These are phyloP conservation scores for Boletus semigastroideus DNA, from an alignment of 1,284 basidiomycete species.

Conservation along the genomic window DNA sequence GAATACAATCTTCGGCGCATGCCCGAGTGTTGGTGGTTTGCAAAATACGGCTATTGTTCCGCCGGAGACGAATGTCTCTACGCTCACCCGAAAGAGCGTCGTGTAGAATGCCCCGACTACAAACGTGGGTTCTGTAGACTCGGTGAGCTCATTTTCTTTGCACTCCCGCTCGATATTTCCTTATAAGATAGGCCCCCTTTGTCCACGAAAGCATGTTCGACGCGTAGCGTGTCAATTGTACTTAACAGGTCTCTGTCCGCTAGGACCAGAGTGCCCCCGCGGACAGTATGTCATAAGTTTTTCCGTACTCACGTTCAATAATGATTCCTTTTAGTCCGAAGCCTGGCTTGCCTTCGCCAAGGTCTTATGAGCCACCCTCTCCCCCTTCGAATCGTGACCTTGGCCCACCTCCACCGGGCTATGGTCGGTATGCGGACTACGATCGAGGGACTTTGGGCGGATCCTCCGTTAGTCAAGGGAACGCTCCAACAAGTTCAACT, in stretches of 20 bases:
- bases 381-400: slow-evolving; percentile 76
- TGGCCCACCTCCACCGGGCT: slow-evolving; percentile 90
- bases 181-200: slow-evolving; percentile 68
- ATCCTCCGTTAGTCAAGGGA: slow-evolving; percentile 18
- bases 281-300: slow-evolving; percentile 75
- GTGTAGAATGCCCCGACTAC: slow-evolving; percentile 94
- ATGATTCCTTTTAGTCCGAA: slow-evolving; percentile 56
- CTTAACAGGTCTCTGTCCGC: slow-evolving; percentile 93
- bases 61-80: slow-evolving; percentile 98
- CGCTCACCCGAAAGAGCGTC: slow-evolving; percentile 93
- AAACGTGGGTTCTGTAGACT: slow-evolving; percentile 93
- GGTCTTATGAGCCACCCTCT: slow-evolving; percentile 78
- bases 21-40: slow-evolving; percentile 99
- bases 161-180: not conserved
- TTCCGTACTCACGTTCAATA: slow-evolving; percentile 19
- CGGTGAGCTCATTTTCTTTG: slow-evolving; percentile 48
- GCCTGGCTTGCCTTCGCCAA: slow-evolving; percentile 66
- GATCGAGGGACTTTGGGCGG: slow-evolving; percentile 51
- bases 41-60: slow-evolving; percentile 97
- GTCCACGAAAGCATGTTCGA: slow-evolving; percentile 91
- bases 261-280: slow-evolving; percentile 85
- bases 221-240: slow-evolving; percentile 90
- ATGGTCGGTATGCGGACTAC: slow-evolving; percentile 82
- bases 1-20: slow-evolving; percentile 98
- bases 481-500: slow-evolving; percentile 21